These are phyloP conservation scores for Pilasporangium apinafurcum DNA, from an alignment of 352 stramenopile genomes.

Conservation along the genomic window DNA sequence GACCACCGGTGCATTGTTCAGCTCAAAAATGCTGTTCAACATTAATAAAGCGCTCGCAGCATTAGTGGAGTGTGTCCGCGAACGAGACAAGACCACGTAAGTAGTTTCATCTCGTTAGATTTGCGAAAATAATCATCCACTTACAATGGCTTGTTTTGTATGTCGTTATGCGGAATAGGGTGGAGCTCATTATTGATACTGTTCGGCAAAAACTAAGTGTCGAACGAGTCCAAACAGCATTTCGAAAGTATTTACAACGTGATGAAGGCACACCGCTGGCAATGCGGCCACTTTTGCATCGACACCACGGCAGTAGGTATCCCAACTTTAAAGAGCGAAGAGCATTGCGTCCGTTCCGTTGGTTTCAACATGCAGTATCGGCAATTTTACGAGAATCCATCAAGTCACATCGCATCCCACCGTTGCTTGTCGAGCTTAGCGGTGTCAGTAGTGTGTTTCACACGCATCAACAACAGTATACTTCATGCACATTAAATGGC, in stretches of 20 bases:
- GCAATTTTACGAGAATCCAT: constrained; percentile 45
- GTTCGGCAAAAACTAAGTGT: constrained; percentile 70
- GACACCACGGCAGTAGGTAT: constrained; percentile 31
- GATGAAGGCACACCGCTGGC: constrained; percentile 61
- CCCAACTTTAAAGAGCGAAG: constrained; percentile 19
- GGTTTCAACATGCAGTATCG: constrained; percentile 54
- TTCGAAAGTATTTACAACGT: constrained; percentile 52
- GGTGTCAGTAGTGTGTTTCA: constrained; percentile 24
- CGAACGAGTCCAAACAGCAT: constrained; percentile 59
- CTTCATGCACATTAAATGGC: constrained; percentile 27
- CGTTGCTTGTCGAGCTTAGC: constrained; percentile 40
- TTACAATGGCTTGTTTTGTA: background rate
- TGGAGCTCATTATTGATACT: constrained; percentile 60
- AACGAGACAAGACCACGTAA: constrained; percentile 52
- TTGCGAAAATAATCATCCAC: no score
- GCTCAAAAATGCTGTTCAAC: constrained; percentile 45
- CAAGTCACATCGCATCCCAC: constrained; percentile 12
- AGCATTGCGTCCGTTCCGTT: constrained; percentile 42
- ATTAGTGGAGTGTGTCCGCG: constrained; percentile 58
- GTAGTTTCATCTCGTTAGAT: constrained; percentile 4
- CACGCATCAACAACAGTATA: background rate
- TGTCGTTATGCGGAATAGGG: constrained; percentile 7
- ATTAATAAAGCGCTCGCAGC: constrained; percentile 62
- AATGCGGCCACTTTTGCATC: constrained; percentile 73
- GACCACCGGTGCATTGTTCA: constrained; percentile 34